Conservation (phyloP, 331 rosid species). For the Acacia pycnantha region DNA sequence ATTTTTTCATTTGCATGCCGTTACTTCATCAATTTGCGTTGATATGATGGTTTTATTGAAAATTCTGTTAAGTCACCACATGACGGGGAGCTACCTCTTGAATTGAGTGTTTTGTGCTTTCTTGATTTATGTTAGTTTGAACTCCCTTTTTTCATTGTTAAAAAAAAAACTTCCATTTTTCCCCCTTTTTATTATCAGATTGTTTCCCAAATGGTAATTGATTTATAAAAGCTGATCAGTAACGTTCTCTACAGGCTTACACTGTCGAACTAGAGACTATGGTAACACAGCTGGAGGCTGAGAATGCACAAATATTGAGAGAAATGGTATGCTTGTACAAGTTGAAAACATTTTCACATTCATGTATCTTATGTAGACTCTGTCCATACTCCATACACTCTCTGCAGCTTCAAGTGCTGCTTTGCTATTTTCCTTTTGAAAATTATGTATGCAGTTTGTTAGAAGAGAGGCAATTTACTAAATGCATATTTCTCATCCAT, state of each 20-base stretch:
- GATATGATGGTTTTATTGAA: not conserved
- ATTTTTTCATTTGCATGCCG: not conserved
- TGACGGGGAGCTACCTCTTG: not conserved
- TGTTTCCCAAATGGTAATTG: not conserved
- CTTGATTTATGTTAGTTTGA: not conserved
- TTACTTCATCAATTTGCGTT: not conserved
- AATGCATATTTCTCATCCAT: not conserved
- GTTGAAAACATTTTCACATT: not conserved
- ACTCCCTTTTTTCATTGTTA: no score
- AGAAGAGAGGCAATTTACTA: not conserved
- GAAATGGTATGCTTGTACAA: conserved; percentile 59
- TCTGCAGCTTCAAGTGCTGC: not conserved
- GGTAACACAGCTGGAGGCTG: conserved; percentile 74
- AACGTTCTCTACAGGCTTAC: conserved; percentile 60
- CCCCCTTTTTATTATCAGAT: not conserved
- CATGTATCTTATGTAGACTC: not conserved
- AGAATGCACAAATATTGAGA: conserved; percentile 53
- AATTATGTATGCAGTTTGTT: not conserved
- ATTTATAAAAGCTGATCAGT: not conserved
- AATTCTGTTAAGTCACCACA: not conserved
- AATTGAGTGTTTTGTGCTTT: not conserved
- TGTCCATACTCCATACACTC: not conserved
- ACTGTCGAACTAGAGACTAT: conserved; percentile 71
- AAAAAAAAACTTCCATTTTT: not conserved
- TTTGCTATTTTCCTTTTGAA: conserved; percentile 12